Conservation (phyloP, 148 eudicot species). For the Silene conica region DNA sequence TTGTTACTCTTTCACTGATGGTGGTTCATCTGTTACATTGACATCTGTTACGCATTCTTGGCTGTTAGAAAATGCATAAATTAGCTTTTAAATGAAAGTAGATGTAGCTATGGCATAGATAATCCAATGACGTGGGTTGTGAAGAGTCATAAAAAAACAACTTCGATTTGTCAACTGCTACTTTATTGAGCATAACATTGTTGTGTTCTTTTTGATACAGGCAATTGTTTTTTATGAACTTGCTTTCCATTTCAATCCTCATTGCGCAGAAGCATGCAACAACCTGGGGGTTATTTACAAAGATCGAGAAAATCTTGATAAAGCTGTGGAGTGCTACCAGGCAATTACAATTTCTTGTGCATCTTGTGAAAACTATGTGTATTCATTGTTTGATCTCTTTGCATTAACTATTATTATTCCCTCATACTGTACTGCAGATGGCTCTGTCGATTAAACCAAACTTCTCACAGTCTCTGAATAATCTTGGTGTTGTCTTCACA, state of each 20-base stretch:
- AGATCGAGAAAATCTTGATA: slow-evolving; percentile 99
- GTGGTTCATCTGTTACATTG: slow-evolving; percentile 3
- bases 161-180: not conserved
- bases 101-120: not conserved
- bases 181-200: not conserved
- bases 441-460: slow-evolving; percentile 91
- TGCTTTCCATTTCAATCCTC: slow-evolving; percentile 98
- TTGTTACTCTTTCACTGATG: not conserved
- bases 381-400: slow-evolving; percentile 12
- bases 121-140: not conserved
- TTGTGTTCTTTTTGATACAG: slow-evolving; percentile 33
- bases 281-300: slow-evolving; percentile 95
- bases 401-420: slow-evolving; percentile 13
- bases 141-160: not conserved
- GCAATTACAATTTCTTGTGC: slow-evolving; percentile 33
- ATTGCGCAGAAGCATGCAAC: slow-evolving; percentile 99
- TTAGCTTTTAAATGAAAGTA: not conserved
- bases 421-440: slow-evolving; percentile 44
- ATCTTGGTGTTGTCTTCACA: slow-evolving; percentile 98
- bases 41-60: not conserved
- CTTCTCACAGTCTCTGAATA: slow-evolving; percentile 97
- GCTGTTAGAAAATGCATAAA: not conserved
- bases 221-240: slow-evolving; percentile 98
- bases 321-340: slow-evolving; percentile 99
- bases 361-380: slow-evolving; percentile 10